These are phyloP conservation scores for Diaporthe sp. DNA, from an alignment of 2,329 filamentous ascomycete species.

Conservation along the genomic window DNA sequence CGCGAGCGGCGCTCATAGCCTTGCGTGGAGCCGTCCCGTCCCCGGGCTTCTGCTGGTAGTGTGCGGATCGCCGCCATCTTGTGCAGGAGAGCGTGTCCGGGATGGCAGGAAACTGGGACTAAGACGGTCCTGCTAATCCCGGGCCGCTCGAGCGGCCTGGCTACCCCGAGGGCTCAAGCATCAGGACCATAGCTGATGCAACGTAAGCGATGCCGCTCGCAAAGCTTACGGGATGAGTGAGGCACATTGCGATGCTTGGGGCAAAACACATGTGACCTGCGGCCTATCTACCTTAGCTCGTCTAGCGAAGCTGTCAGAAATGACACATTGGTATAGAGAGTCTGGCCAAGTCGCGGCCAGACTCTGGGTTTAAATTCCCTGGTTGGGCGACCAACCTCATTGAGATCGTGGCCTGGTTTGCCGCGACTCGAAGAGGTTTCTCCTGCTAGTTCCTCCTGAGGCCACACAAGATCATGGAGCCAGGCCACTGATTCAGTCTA, in stretches of 20 bases:
- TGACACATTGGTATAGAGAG: neutral
- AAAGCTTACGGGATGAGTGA: neutral
- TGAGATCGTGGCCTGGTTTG: conserved; percentile 31
- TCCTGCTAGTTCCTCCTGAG: neutral
- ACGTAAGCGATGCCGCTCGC: neutral
- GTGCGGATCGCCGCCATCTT: neutral
- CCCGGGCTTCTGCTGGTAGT: neutral
- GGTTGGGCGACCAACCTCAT: conserved; percentile 34
- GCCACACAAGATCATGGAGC: neutral
- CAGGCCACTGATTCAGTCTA: neutral
- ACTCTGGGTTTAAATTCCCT: conserved; percentile 32
- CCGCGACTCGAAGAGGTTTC: conserved; percentile 31
- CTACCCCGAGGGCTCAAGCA: conserved; percentile 6
- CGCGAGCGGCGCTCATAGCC: neutral
- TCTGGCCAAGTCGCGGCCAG: conserved; percentile 24
- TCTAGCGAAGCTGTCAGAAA: conserved; percentile 23
- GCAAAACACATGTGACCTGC: conserved; percentile 6
- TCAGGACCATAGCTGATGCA: neutral
- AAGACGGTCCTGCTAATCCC: neutral
- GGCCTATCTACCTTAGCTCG: conserved; percentile 20
- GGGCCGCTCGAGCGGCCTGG: neutral
- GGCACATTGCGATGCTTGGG: neutral
- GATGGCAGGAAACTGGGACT: neutral
- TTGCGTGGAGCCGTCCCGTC: neutral
- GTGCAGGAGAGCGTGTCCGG: neutral